phyloP scores from a whole-genome alignment of 169 alveolate species.

The Plasmodium inui region DNA sequence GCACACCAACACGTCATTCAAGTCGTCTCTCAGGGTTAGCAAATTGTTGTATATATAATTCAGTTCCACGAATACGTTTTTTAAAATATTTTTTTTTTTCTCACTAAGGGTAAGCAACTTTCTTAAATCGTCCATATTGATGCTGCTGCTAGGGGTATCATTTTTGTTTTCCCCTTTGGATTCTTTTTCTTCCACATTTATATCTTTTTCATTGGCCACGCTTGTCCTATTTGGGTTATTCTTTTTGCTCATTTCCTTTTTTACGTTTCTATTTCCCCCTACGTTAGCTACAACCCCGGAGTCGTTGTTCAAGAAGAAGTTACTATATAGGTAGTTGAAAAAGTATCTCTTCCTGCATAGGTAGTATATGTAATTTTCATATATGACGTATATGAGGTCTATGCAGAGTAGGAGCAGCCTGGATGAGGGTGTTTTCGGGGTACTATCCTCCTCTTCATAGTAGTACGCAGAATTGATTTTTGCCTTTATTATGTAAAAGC shows the following conservation, averaged over 20 bases:
- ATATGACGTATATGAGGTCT: constrained; percentile 62
- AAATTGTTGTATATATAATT: constrained; percentile 67
- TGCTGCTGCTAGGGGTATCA: background rate
- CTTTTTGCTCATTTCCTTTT: background rate
- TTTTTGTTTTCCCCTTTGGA: background rate
- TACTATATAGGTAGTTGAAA: constrained; percentile 25
- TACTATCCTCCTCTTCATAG: constrained; percentile 27
- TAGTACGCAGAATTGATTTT: constrained; percentile 62
- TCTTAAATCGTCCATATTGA: constrained; percentile 44
- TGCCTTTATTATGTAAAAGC: constrained; percentile 35
- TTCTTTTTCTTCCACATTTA: background rate
- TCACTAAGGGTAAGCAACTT: constrained; percentile 31
- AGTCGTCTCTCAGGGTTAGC: constrained; percentile 48
- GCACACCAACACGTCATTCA: constrained; percentile 19
- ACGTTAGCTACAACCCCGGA: background rate
- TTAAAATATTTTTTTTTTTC: constrained; percentile 22
- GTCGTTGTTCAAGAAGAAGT: constrained; percentile 19
- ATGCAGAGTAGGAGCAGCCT: constrained; percentile 58
- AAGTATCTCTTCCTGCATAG: constrained; percentile 67
- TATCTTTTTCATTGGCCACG: background rate
- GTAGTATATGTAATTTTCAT: constrained; percentile 72
- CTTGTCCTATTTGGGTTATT: background rate
- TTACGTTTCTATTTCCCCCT: constrained; percentile 4
- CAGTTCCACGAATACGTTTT: constrained; percentile 44
- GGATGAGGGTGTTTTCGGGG: constrained; percentile 66